Conservation (phyloP, 352 stramenopile species). For the Peronospora farinosa region DNA sequence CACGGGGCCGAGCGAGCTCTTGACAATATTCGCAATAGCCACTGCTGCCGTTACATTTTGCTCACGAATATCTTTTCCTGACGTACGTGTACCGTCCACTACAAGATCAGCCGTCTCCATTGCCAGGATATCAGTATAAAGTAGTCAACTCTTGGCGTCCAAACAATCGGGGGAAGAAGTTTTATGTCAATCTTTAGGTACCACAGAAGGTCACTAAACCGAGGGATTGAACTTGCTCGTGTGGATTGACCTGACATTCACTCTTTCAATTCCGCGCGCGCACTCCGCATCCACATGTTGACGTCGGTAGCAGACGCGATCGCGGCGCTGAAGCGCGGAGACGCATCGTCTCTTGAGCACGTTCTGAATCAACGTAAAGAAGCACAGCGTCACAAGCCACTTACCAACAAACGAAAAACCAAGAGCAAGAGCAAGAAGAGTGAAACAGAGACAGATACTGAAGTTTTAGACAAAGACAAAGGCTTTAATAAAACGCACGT, state of each 20-base stretch:
- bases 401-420: conserved; percentile 16
- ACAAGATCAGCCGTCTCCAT: conserved; percentile 81
- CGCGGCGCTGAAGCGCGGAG: conserved; percentile 30
- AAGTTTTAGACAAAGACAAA: conserved; percentile 4
- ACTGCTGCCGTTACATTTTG: conserved; percentile 96
- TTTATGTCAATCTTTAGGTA: conserved; percentile 38
- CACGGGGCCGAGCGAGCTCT: conserved; percentile 96
- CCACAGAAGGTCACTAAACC: conserved; percentile 1
- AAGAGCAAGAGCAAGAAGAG: conserved; percentile 25
- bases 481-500: conserved; percentile 15
- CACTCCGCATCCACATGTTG: conserved; percentile 1
- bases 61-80: conserved; percentile 90
- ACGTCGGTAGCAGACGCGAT: conserved; percentile 36
- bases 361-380: conserved; percentile 36
- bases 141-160: conserved; percentile 19
- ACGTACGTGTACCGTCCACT: conserved; percentile 87
- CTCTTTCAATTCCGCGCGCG: conserved; percentile 1
- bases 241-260: conserved; percentile 11
- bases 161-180: conserved; percentile 31
- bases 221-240: not conserved
- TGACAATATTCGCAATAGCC: conserved; percentile 99
- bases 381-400: conserved; percentile 19
- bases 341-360: conserved; percentile 29
- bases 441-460: conserved; percentile 8
- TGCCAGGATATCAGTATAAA: conserved; percentile 4